Evolutionary conservation across 345 rosid genomes (phyloP).

Genomic region (Salix udensis): DNA sequence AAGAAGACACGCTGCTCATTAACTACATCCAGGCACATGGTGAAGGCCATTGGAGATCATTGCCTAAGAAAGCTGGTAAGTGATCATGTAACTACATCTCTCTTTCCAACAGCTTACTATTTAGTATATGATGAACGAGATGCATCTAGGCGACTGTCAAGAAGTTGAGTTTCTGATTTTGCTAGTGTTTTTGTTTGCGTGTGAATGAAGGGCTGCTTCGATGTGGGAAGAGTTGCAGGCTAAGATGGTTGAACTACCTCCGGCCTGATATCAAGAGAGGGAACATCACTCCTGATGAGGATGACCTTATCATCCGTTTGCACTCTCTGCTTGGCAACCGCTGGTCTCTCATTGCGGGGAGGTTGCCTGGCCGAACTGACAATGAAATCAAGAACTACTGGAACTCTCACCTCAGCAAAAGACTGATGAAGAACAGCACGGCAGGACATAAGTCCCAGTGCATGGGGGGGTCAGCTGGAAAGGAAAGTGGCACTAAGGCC

Average conservation of each 20-base stretch:
- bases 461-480: neutral
- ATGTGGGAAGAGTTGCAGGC: slow-evolving; percentile 52
- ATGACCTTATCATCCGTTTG: slow-evolving; percentile 42
- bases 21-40: slow-evolving; percentile 34
- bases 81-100: neutral
- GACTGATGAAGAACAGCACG: neutral
- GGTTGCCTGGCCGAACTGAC: slow-evolving; percentile 48
- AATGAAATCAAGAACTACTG: slow-evolving; percentile 53
- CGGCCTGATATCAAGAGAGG: slow-evolving; percentile 48
- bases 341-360: slow-evolving; percentile 42
- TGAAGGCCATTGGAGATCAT: slow-evolving; percentile 46
- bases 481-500: no score
- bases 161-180: neutral
- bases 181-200: neutral
- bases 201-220: slow-evolving; percentile 32
- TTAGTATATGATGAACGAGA: no score
- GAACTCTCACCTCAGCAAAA: slow-evolving; percentile 42
- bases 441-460: neutral
- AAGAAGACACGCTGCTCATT: slow-evolving; percentile 37
- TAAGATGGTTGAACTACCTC: slow-evolving; percentile 52
- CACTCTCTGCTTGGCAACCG: slow-evolving; percentile 50
- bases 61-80: slow-evolving; percentile 44
- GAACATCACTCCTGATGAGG: slow-evolving; percentile 48
- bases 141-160: no score
- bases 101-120: neutral